Base-by-base conservation (phyloP, 768 basidiomycete genomes). In the Lactarius akahatsu region DNA sequence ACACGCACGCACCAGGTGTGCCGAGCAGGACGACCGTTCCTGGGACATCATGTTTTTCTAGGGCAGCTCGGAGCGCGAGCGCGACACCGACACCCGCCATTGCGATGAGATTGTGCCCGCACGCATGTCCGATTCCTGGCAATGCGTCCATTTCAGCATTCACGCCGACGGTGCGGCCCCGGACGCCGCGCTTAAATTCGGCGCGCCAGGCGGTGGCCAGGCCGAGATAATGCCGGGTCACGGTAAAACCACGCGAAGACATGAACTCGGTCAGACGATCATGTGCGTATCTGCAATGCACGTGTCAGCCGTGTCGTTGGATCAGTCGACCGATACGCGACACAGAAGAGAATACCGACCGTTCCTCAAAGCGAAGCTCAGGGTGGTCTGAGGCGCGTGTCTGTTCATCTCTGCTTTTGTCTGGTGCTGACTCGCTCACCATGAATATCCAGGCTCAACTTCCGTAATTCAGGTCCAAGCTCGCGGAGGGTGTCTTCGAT, bases 51-150 rank as follows among this genome's bases (percentile, higher is more conserved):
- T 87, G 85, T 61, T 82, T 79, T 75, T 86, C 78, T 67, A 93
- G 73, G 32, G 88, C 90, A 60, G 85, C 81, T 74, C 87, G 88
- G 61, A 92, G 81, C 40, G 89, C 89, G 62, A 94, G 75, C 36
- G 91, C 90, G 54, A 87, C 79, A 43, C 87, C 92, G 40, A 90
- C 85, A 47, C 91, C 91, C 69, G 86, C 85, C 71, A 88, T 83
- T 56, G 91, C 91, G 70, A 92, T 92, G 68, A 94, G 80, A 75
- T 93, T 92, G 76, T 94, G 91, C 0, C 91, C 91, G 72, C 91
- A 93, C 0, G 84, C 90, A 73, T 86, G 84, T 4, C 83, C 84
- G 60, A 85, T 79, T 43, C 79, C 74, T n/a, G 82, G 83, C 26
- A 85, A 76, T 6, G 84, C 83, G 50, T 83, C 78, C 89, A 90